phyloP scores from a whole-genome alignment of 148 eudicot genomes.

The Silene conica region DNA sequence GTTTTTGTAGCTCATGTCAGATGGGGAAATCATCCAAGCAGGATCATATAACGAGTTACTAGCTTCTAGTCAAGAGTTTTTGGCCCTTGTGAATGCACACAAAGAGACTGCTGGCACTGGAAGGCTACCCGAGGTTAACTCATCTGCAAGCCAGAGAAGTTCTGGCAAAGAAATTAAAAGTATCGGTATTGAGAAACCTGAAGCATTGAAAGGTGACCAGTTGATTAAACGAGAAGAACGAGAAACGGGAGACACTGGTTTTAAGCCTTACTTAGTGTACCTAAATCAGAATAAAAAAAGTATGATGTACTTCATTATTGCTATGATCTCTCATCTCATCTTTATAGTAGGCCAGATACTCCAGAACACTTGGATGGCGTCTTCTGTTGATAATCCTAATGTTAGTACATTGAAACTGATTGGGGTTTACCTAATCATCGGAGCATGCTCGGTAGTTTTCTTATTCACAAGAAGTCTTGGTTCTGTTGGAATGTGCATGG shows the following conservation, averaged over 20 bases:
- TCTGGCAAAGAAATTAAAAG: conserved; percentile 44
- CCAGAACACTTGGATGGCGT: conserved; percentile 92
- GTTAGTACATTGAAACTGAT: conserved; percentile 58
- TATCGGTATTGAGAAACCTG: conserved; percentile 28
- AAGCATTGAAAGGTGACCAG: conserved; percentile 44
- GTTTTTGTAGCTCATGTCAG: conserved; percentile 69
- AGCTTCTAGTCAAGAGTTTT: conserved; percentile 60
- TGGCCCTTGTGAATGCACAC: conserved; percentile 77
- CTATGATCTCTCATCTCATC: conserved; percentile 40
- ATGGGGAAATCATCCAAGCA: conserved; percentile 66
- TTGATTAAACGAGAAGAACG: conserved; percentile 80
- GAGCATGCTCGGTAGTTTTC: conserved; percentile 41
- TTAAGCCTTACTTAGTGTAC: conserved; percentile 69
- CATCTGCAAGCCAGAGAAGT: conserved; percentile 25
- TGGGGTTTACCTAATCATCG: conserved; percentile 63
- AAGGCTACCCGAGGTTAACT: conserved; percentile 36
- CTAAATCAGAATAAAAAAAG: conserved; percentile 67
- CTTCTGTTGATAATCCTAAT: conserved; percentile 65
- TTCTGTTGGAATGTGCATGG: conserved; percentile 54
- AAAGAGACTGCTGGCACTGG: conserved; percentile 84
- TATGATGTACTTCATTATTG: conserved; percentile 39
- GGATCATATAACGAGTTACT: conserved; percentile 63
- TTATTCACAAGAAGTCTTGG: conserved; percentile 49
- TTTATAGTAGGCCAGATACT: conserved; percentile 56
- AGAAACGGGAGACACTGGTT: conserved; percentile 82